phyloP scores from a whole-genome alignment of 2,329 filamentous ascomycete species.

The Trichoderma gracile region DNA sequence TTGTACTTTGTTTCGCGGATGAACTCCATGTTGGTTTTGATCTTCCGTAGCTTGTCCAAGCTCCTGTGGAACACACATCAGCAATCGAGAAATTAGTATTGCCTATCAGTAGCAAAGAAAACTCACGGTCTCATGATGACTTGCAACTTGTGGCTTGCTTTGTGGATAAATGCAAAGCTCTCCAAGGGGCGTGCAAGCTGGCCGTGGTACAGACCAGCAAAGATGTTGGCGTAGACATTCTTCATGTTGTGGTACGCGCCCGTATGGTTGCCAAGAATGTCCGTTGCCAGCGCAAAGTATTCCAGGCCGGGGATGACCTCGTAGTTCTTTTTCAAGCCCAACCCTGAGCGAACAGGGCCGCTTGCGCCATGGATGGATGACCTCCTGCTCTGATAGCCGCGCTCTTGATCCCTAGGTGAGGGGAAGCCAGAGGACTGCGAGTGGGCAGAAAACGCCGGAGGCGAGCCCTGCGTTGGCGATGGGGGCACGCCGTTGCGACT shows the following conservation, averaged over 20 bases:
- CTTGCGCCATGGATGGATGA: constrained; percentile 51
- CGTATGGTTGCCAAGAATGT: constrained; percentile 79
- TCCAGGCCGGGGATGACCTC: constrained; percentile 86
- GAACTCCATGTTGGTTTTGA: constrained; percentile 42
- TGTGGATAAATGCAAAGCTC: constrained; percentile 67
- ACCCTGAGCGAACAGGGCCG: constrained; percentile 34
- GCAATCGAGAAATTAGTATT: neutral
- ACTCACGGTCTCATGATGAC: constrained; percentile 75
- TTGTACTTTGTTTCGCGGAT: constrained; percentile 54
- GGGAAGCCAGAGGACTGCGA: constrained; percentile 53
- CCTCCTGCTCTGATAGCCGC: constrained; percentile 49
- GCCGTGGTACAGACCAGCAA: constrained; percentile 85
- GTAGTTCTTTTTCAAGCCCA: constrained; percentile 59
- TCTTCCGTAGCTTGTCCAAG: constrained; percentile 49
- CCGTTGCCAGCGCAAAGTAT: constrained; percentile 83
- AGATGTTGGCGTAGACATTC: constrained; percentile 80
- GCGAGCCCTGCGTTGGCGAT: constrained; percentile 58
- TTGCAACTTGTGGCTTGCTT: constrained; percentile 60
- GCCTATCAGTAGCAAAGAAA: no score
- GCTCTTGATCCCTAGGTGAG: constrained; percentile 55
- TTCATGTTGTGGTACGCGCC: constrained; percentile 78
- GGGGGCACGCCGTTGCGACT: constrained; percentile 53
- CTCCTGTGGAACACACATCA: constrained; percentile 41
- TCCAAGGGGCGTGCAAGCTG: constrained; percentile 85
- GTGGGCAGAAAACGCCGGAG: constrained; percentile 47